phyloP scores from a whole-genome alignment of 352 stramenopile species.

The Phytopythium cucurbitacearum region DNA sequence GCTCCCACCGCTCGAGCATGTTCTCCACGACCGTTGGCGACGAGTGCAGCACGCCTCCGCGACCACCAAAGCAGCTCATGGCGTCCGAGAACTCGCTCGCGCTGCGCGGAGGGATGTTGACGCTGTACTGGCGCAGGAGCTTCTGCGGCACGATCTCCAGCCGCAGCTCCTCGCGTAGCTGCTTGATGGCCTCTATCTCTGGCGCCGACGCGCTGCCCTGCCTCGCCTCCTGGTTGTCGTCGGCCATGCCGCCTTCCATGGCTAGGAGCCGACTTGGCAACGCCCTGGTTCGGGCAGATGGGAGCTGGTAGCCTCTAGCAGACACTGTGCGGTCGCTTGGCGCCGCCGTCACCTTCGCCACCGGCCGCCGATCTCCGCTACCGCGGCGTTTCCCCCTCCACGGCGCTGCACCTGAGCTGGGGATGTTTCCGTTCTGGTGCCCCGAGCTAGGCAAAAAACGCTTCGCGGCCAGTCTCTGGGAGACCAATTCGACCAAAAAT shows the following conservation, averaged over 20 bases:
- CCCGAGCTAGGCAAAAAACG: too few relatives aligned
- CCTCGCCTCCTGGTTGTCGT: slow-evolving; percentile 13
- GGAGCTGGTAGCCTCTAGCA: too few relatives aligned
- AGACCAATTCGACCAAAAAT: too few relatives aligned
- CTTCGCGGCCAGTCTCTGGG: too few relatives aligned
- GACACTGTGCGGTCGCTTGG: too few relatives aligned
- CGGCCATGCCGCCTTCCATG: slow-evolving; percentile 8
- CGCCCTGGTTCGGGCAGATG: too few relatives aligned
- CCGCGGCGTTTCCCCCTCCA: too few relatives aligned
- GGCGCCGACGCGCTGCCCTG: slow-evolving; percentile 11
- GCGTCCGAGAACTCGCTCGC: slow-evolving; percentile 2
- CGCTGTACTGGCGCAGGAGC: slow-evolving; percentile 70
- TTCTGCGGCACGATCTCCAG: slow-evolving; percentile 67
- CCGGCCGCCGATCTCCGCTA: too few relatives aligned
- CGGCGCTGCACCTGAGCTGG: too few relatives aligned
- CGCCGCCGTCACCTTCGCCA: too few relatives aligned
- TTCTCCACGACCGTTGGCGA: slow-evolving; percentile 34
- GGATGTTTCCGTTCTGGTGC: too few relatives aligned
- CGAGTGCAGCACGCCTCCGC: slow-evolving; percentile 20
- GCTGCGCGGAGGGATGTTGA: slow-evolving; percentile 58
- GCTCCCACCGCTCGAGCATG: slow-evolving; percentile 52
- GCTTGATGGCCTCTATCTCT: slow-evolving; percentile 23
- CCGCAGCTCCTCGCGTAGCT: slow-evolving; percentile 59
- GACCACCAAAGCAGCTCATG: slow-evolving; percentile 9
- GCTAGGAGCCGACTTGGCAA: too few relatives aligned